Evolutionary conservation across 768 basidiomycete species (phyloP).

Genomic region (Collybia mongolica): DNA sequence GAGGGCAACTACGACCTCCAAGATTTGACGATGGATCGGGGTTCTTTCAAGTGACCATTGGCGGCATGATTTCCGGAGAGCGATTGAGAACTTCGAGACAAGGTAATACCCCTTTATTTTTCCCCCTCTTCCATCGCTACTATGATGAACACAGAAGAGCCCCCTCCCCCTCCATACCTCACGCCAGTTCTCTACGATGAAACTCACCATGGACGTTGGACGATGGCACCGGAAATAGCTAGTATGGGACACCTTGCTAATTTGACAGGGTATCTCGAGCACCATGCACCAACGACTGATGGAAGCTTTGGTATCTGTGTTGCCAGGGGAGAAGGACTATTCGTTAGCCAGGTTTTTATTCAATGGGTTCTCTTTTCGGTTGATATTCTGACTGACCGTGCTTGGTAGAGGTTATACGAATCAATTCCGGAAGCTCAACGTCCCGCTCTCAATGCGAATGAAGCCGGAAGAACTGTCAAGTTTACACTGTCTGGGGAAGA

Average conservation of each 20-base stretch:
- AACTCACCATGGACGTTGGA: conserved; percentile 6
- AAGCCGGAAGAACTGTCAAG: neutral
- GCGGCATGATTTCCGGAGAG: no score
- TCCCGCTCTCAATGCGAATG: neutral
- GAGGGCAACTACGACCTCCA: no score
- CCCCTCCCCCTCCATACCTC: neutral
- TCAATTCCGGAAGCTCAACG: conserved; percentile 1
- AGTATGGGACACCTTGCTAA: conserved; percentile 4
- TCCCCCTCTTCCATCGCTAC: no score
- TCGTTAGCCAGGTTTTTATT: conserved; percentile 5
- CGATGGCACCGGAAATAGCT: neutral
- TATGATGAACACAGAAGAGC: no score
- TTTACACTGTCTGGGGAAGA: neutral
- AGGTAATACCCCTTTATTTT: neutral
- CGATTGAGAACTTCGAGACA: no score
- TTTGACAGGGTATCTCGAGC: conserved; percentile 6
- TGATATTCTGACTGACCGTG: no score
- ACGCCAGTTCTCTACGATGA: conserved; percentile 7
- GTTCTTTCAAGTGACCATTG: no score
- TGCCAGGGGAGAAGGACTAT: conserved; percentile 14
- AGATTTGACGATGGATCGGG: no score
- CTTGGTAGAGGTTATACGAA: conserved; percentile 1
- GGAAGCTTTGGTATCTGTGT: conserved; percentile 16
- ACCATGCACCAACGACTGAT: conserved; percentile 4
- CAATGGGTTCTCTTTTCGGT: neutral